Conservation (phyloP, 2,329 filamentous ascomycete species). For the Colletotrichum tofieldiae region DNA sequence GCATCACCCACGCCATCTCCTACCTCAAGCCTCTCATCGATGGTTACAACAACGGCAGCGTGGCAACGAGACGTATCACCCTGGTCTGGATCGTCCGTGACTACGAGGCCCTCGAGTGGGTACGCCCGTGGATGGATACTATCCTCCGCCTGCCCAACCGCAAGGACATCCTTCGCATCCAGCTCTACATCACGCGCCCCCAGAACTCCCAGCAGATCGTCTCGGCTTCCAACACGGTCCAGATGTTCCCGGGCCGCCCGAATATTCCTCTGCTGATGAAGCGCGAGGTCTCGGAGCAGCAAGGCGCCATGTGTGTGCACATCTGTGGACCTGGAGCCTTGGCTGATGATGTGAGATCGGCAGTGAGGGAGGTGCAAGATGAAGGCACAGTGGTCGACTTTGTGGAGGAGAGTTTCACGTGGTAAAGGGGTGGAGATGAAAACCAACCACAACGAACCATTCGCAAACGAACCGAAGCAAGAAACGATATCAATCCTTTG, state of each 20-base stretch:
- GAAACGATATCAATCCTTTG: conserved; percentile 33
- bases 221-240: conserved; percentile 83
- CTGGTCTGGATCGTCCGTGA: conserved; percentile 96
- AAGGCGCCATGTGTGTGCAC: conserved; percentile 90
- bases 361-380: conserved; percentile 76
- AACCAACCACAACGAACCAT: conserved; percentile 10
- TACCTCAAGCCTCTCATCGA: conserved; percentile 85
- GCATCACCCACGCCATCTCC: conserved; percentile 95
- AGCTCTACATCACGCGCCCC: conserved; percentile 92
- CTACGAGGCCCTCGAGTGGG: conserved; percentile 92
- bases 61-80: conserved; percentile 85
- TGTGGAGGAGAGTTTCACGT: conserved; percentile 83
- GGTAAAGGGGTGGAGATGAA: conserved; percentile 56
- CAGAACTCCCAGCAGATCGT: conserved; percentile 86
- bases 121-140: conserved; percentile 85
- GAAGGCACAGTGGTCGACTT: conserved; percentile 78
- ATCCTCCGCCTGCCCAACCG: conserved; percentile 85
- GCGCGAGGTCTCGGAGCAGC: conserved; percentile 85
- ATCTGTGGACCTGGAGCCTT: conserved; percentile 84
- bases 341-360: conserved; percentile 81
- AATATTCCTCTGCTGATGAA: conserved; percentile 85
- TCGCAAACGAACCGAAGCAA: conserved; percentile 10
- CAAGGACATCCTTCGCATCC: conserved; percentile 86
- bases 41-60: conserved; percentile 78
- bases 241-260: conserved; percentile 92